phyloP scores from a whole-genome alignment of 805 yeast species.

The Ogataea corticis region DNA sequence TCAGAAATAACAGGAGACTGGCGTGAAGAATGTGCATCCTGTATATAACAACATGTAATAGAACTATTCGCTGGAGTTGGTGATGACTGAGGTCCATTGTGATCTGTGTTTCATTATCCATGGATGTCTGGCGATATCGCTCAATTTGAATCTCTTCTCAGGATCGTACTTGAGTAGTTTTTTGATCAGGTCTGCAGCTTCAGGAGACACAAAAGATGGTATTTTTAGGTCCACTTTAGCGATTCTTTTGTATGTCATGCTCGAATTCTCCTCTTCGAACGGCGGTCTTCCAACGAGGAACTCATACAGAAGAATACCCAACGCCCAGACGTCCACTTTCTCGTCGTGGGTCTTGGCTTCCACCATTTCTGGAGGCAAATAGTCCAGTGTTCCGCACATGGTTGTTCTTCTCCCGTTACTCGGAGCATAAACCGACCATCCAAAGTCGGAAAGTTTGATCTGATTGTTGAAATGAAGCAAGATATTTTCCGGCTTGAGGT shows the following conservation, averaged over 20 bases:
- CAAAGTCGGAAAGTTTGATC: slow-evolving; percentile 88
- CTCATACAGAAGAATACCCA: slow-evolving; percentile 86
- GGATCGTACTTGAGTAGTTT: slow-evolving; percentile 70
- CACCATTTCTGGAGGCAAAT: slow-evolving; percentile 93
- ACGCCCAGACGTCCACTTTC: slow-evolving; percentile 87
- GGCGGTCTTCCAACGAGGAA: slow-evolving; percentile 89
- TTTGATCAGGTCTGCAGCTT: slow-evolving; percentile 74
- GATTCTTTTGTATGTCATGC: slow-evolving; percentile 78
- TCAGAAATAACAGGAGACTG: slow-evolving; percentile 49
- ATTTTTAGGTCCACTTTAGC: slow-evolving; percentile 72
- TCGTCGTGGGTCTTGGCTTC: slow-evolving; percentile 77
- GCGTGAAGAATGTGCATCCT: slow-evolving; percentile 19
- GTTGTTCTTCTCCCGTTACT: slow-evolving; percentile 59
- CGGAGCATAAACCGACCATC: slow-evolving; percentile 86
- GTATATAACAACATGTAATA: slow-evolving; percentile 2
- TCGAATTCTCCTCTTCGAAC: slow-evolving; percentile 78
- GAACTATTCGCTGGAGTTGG: slow-evolving; percentile 8
- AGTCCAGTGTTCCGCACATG: slow-evolving; percentile 93
- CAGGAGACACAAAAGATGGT: slow-evolving; percentile 67
- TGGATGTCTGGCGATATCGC: slow-evolving; percentile 70
- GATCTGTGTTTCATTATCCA: slow-evolving; percentile 74
- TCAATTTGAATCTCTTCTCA: slow-evolving; percentile 57
- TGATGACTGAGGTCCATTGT: slow-evolving; percentile 48
- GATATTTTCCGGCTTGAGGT: slow-evolving; percentile 92
- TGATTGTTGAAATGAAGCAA: slow-evolving; percentile 72